phyloP scores from a whole-genome alignment of 371 early-diverging fungal species.

The Antonospora locustae region DNA sequence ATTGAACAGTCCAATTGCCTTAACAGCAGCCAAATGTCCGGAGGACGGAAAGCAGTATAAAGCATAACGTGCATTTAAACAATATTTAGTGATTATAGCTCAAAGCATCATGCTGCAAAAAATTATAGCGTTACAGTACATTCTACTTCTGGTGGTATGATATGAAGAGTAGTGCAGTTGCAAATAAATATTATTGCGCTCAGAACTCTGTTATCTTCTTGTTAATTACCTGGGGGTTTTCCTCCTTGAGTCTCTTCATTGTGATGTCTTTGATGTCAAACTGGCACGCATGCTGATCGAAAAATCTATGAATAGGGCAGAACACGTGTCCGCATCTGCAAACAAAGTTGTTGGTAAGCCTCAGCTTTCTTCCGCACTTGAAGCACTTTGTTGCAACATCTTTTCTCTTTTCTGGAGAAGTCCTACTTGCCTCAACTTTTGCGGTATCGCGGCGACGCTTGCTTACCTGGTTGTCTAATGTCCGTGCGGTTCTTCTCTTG shows the following conservation, averaged over 20 bases:
- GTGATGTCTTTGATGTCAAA: constrained; percentile 50
- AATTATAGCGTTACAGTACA: too few species aligned
- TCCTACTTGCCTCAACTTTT: constrained; percentile 9
- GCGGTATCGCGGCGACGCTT: neutral
- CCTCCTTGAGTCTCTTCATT: constrained; percentile 38
- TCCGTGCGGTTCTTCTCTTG: neutral
- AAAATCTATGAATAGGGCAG: constrained; percentile 53
- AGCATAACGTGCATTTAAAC: too few species aligned
- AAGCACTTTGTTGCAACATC: constrained; percentile 17
- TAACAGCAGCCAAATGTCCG: too few species aligned
- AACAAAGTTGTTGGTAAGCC: constrained; percentile 39
- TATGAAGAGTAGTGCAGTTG: too few species aligned
- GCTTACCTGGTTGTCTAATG: constrained; percentile 4
- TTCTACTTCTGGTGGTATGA: too few species aligned
- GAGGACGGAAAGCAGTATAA: too few species aligned
- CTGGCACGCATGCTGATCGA: constrained; percentile 54
- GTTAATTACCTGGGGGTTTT: constrained; percentile 50
- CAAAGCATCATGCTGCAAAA: too few species aligned
- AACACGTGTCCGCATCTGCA: constrained; percentile 52
- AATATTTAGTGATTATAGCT: too few species aligned
- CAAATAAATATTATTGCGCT: too few species aligned
- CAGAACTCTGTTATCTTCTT: constrained; percentile 40
- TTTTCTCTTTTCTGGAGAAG: constrained; percentile 4
- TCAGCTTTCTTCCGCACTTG: constrained; percentile 46
- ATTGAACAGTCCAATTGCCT: too few species aligned